Evolutionary conservation across 2,329 filamentous ascomycete species (phyloP).

Genomic region (Aureobasidium zeae): DNA sequence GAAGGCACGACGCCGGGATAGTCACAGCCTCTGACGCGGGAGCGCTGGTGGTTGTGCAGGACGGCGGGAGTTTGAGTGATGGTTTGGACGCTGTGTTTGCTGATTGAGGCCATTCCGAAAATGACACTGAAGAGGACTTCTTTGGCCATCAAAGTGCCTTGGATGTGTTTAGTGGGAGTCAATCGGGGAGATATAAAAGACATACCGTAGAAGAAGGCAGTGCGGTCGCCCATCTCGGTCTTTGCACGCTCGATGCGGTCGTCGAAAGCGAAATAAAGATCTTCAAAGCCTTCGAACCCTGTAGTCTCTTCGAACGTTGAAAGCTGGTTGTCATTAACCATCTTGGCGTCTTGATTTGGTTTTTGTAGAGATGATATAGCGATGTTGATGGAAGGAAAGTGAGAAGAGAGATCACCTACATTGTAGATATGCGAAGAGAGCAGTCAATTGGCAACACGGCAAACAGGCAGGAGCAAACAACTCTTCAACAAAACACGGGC

Average conservation of each 20-base stretch:
- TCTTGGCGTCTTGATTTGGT: too few species aligned
- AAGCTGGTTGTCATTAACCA: too few species aligned
- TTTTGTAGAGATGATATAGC: too few species aligned
- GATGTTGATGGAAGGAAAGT: too few species aligned
- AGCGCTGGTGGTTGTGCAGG: constrained; percentile 62
- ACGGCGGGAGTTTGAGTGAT: constrained; percentile 65
- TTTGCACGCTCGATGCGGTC: background rate
- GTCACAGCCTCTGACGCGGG: constrained; percentile 59
- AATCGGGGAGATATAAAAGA: background rate
- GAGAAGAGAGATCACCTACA: too few species aligned
- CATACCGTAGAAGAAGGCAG: constrained; percentile 56
- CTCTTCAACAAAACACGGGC: background rate
- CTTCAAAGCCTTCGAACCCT: background rate
- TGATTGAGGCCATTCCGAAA: constrained; percentile 50
- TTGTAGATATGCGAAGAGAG: too few species aligned
- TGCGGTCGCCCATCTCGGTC: constrained; percentile 38
- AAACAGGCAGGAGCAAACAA: background rate
- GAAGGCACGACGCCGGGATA: constrained; percentile 67
- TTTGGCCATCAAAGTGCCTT: constrained; percentile 66
- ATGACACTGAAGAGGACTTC: constrained; percentile 79
- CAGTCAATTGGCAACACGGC: too few species aligned
- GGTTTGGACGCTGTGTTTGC: constrained; percentile 33
- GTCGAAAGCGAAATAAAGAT: background rate
- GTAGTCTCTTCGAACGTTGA: too few species aligned
- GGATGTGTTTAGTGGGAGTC: constrained; percentile 2